Evolutionary conservation across 805 yeast species (phyloP), one percentile per base, ranked within the genome.

Genomic region (Candida ascalaphidarum): DNA sequence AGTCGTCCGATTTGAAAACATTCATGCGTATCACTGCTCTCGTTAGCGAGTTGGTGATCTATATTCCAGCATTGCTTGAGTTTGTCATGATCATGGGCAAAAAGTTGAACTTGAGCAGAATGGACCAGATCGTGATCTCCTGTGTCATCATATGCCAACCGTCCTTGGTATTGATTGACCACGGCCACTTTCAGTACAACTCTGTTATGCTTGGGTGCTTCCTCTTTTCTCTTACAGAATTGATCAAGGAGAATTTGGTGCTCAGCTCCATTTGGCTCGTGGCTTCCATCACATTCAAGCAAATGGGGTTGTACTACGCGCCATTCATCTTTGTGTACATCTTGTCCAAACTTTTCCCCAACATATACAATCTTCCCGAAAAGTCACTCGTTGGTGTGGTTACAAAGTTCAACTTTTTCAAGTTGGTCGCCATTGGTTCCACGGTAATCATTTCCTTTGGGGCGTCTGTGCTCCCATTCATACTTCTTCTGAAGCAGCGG

Each of bases 141-240:
- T 79, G 85, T 2, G 75, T 86, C 11, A 75, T 92, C n/a, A 50
- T 92, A 19, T 74, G 79, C 48, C 94, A 84, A 51, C 96, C 98
- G 0, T 67, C 82, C 3, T 61, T 89, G 34, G 68, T 82, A 24
- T 64, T 92, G 32, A 77, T 92, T 26, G 99, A 92, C 50, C 96
- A 92, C 54, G 98, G 98, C 5, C 98, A 92, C 56, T 92, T 92
- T 58, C 98, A 94, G 57, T 89, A 76, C 56, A 94, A 92, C 45
- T 73, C 86, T 0, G 94, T 92, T 15, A 89, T 92, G 97, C 68
- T 92, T 20, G 98, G 98, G 0, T 61, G 89, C 11, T 68, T 89
- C 4, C 61, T 85, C 16, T 58, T 75, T 30, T 68, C 94, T 0
- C 58, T 92, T 23, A 72, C 71, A 29, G 77, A 76, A 35, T 60